phyloP scores from a whole-genome alignment of 2,329 filamentous ascomycete species.

The Penicillium sp. region DNA sequence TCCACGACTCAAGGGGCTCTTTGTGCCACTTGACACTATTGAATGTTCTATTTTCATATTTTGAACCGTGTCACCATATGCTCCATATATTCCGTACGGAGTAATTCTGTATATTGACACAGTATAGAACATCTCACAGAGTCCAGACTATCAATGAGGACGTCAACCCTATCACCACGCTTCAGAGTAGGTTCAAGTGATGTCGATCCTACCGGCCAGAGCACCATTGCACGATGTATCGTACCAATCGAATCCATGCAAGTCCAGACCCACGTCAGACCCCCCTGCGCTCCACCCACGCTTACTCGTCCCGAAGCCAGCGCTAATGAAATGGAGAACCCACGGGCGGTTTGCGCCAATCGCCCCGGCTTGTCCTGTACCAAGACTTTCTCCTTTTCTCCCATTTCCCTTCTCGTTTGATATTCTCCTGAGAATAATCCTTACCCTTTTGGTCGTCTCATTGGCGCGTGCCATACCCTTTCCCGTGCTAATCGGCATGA shows the following conservation, averaged over 20 bases:
- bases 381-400: conserved; percentile 14
- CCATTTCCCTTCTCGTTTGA: conserved; percentile 6
- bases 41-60: conserved; percentile 16
- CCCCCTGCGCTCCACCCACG: conserved; percentile 16
- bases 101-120: background rate
- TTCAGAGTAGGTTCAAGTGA: conserved; percentile 11
- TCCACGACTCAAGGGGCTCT: conserved; percentile 22
- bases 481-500: conserved; percentile 26
- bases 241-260: conserved; percentile 21
- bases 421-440: conserved; percentile 19
- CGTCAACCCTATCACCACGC: background rate
- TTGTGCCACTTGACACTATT: conserved; percentile 14
- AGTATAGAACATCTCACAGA: background rate
- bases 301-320: conserved; percentile 14
- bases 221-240: conserved; percentile 16
- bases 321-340: conserved; percentile 17
- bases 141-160: background rate
- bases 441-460: conserved; percentile 24
- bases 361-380: conserved; percentile 9
- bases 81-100: background rate
- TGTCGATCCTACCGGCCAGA: conserved; percentile 25
- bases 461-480: conserved; percentile 19
- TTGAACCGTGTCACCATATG: background rate
- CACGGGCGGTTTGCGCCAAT: conserved; percentile 25
- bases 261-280: conserved; percentile 9